Conservation (phyloP, 2,329 filamentous ascomycete species). For the Didymella keratinophila region DNA sequence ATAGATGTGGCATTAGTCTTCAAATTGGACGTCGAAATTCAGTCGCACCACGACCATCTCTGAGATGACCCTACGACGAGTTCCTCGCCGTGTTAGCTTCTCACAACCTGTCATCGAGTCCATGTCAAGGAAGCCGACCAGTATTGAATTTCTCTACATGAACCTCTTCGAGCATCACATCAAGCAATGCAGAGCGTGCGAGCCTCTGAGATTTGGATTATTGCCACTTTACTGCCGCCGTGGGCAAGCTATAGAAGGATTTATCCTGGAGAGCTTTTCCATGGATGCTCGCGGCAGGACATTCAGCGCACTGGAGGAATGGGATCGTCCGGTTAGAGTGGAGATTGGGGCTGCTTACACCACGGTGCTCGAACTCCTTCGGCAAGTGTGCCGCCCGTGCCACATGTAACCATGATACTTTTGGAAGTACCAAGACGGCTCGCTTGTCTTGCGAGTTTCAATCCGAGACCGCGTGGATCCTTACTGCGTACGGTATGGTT, state of each 20-base stretch:
- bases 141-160: constrained; percentile 11
- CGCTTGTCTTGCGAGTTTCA: background rate
- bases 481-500: background rate
- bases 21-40: no score
- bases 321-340: background rate
- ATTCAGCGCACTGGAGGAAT: background rate
- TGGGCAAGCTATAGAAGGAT: background rate
- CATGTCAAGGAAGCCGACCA: constrained; percentile 8
- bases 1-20: no score
- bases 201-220: background rate
- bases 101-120: constrained; percentile 8
- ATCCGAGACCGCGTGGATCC: background rate
- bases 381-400: background rate
- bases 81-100: constrained; percentile 1
- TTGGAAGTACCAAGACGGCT: no score
- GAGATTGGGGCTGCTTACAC: background rate
- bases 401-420: background rate
- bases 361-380: background rate
- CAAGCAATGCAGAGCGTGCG: constrained; percentile 3
- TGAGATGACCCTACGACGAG: background rate
- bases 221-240: constrained; percentile 4
- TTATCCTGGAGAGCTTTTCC: constrained; percentile 3
- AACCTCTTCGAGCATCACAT: constrained; percentile 12
- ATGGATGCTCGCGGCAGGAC: background rate
- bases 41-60: no score